These are phyloP conservation scores for Keqinozyma sinolaborantium DNA, from an alignment of 1,139 yeast genomes.

Conservation along the genomic window DNA sequence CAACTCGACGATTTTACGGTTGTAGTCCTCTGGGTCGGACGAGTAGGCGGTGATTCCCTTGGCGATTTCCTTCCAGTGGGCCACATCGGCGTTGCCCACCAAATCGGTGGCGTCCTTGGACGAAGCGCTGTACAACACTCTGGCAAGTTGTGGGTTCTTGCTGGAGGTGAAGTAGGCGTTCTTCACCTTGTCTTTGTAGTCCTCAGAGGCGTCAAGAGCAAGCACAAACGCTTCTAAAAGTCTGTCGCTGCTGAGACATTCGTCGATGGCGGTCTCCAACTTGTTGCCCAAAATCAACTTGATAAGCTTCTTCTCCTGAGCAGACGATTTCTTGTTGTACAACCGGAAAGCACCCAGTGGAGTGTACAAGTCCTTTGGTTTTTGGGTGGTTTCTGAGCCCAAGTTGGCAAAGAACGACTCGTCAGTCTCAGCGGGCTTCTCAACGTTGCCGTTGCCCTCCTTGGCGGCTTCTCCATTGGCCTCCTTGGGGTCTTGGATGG, in stretches of 20 bases:
- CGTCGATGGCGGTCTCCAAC: slow-evolving; percentile 62
- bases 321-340: slow-evolving; percentile 16
- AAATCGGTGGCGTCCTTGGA: slow-evolving; percentile 64
- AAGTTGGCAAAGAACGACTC: slow-evolving; percentile 48
- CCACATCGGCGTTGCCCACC: slow-evolving; percentile 71
- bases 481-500: slow-evolving; percentile 16
- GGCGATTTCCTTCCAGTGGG: slow-evolving; percentile 84
- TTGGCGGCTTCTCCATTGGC: slow-evolving; percentile 3
- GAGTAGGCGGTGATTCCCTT: slow-evolving; percentile 61
- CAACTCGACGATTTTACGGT: slow-evolving; percentile 54
- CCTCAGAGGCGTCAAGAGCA: slow-evolving; percentile 68
- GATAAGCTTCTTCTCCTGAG: slow-evolving; percentile 42
- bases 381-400: slow-evolving; percentile 18
- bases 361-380: slow-evolving; percentile 17
- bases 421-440: slow-evolving; percentile 23
- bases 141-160: slow-evolving; percentile 58
- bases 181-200: slow-evolving; percentile 63
- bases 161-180: slow-evolving; percentile 64
- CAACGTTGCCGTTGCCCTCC: neutral
- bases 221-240: slow-evolving; percentile 79
- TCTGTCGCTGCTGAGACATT: slow-evolving; percentile 61
- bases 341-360: slow-evolving; percentile 49
- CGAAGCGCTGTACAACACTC: slow-evolving; percentile 68
- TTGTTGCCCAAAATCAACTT: slow-evolving; percentile 62
- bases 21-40: slow-evolving; percentile 43